Conservation (phyloP, 495 filamentous ascomycete genomes). For the Podospora conica region DNA sequence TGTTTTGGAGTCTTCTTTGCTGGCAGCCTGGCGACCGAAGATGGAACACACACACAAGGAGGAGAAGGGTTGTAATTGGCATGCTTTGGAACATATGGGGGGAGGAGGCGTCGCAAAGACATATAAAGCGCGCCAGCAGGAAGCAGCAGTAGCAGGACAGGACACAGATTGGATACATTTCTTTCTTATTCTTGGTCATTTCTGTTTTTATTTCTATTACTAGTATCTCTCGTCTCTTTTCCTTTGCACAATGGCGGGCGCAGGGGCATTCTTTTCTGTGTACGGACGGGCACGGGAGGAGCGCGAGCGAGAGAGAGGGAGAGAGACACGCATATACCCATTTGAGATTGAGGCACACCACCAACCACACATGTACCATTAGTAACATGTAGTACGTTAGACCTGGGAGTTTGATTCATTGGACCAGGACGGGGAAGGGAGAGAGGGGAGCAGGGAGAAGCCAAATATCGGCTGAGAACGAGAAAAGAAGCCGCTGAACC, state of each 20-base stretch:
- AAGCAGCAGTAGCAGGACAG: neutral
- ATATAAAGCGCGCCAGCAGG: constrained; percentile 2
- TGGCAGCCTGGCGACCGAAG: neutral
- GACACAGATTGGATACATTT: constrained; percentile 5
- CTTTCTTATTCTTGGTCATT: neutral
- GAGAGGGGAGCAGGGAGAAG: neutral
- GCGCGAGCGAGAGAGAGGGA: neutral
- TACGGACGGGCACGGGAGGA: neutral
- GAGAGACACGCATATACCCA: neutral
- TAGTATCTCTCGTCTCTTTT: neutral
- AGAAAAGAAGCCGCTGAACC: neutral
- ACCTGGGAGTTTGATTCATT: neutral
- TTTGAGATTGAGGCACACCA: neutral
- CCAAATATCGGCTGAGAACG: neutral
- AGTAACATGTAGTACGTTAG: neutral
- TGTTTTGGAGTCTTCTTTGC: neutral
- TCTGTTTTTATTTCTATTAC: neutral
- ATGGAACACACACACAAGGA: too few relatives aligned
- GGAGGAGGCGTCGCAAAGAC: neutral
- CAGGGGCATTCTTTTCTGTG: neutral
- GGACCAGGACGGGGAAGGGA: neutral
- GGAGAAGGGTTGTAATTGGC: neutral
- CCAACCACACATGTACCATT: neutral
- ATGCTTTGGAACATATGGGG: neutral
- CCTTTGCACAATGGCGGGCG: neutral